Conservation (phyloP, 2,329 filamentous ascomycete genomes). For the Dendrostoma leiphaemia region DNA sequence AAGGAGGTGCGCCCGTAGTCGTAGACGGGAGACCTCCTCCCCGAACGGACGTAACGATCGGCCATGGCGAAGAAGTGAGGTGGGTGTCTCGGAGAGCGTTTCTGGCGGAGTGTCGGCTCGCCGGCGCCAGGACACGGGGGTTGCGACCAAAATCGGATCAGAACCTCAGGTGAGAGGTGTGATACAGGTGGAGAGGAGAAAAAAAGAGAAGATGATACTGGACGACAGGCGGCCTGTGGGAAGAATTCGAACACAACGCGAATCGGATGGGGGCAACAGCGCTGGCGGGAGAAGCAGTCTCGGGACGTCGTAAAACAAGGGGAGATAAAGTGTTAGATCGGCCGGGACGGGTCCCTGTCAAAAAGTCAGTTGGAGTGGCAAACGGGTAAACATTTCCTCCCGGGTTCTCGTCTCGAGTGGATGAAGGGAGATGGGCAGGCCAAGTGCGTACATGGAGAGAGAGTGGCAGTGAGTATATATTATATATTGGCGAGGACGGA, state of each 20-base stretch:
- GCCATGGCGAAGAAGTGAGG: conserved; percentile 39
- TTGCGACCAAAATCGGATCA: neutral
- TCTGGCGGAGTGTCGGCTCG: neutral
- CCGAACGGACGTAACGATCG: conserved; percentile 43
- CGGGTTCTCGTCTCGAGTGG: too few species aligned
- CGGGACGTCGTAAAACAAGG: too few species aligned
- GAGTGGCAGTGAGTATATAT: neutral
- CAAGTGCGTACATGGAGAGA: conserved; percentile 7
- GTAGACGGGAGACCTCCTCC: conserved; percentile 41
- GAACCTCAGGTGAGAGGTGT: neutral
- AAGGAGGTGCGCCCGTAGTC: conserved; percentile 54
- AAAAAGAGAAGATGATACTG: neutral
- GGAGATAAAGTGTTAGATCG: conserved; percentile 2
- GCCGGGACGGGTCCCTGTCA: conserved; percentile 8
- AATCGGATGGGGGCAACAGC: too few species aligned
- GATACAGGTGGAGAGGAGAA: neutral
- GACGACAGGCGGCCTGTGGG: too few species aligned
- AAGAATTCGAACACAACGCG: too few species aligned
- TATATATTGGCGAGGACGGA: neutral
- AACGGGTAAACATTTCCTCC: too few species aligned
- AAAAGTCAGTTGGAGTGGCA: neutral
- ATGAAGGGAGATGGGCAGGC: neutral
- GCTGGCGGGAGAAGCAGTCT: too few species aligned
- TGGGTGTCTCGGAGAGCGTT: neutral
- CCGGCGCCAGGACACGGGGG: neutral